A percentile compares a stretch with the other conserved stretches of the same genome.
These are phyloP conservation scores for Ustilago trichophora DNA, from an alignment of 1,284 basidiomycete genomes.

Conservation along the genomic window DNA sequence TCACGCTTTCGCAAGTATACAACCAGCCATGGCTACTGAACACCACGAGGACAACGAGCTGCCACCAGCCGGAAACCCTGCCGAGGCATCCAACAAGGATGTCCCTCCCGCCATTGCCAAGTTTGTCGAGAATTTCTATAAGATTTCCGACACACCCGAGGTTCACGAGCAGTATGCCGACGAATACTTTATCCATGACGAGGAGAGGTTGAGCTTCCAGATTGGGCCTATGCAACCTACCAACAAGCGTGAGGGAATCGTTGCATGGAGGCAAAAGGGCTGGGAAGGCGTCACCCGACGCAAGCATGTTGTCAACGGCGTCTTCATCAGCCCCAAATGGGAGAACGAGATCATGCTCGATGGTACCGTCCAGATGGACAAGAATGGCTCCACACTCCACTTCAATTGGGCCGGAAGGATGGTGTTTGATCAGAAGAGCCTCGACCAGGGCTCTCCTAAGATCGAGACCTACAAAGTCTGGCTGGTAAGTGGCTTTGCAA, in stretches of 20 bases:
- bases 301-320: constrained; percentile 44
- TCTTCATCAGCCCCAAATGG: constrained; percentile 42
- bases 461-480: constrained; percentile 50
- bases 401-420: constrained; percentile 52
- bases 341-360: constrained; percentile 51
- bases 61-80: constrained; percentile 32
- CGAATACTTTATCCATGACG: constrained; percentile 28
- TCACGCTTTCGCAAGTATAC: too few species aligned
- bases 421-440: constrained; percentile 42
- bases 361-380: constrained; percentile 47
- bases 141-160: constrained; percentile 42
- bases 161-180: constrained; percentile 43
- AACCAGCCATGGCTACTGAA: too few species aligned
- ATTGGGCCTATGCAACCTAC: constrained; percentile 50
- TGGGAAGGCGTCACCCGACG: constrained; percentile 40
- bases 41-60: constrained; percentile 25
- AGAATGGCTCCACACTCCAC: constrained; percentile 37
- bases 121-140: constrained; percentile 38
- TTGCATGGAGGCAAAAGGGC: constrained; percentile 43
- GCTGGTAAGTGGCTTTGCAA: constrained; percentile 34
- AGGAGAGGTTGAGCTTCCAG: constrained; percentile 38
- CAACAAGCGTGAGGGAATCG: constrained; percentile 22
- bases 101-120: constrained; percentile 29
- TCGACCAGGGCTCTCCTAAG: constrained; percentile 28
- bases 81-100: constrained; percentile 24